Evolutionary conservation across 257 asterid species (phyloP), one percentile per base, ranked within the genome.

Genomic region (Solanum lignicaule): DNA sequence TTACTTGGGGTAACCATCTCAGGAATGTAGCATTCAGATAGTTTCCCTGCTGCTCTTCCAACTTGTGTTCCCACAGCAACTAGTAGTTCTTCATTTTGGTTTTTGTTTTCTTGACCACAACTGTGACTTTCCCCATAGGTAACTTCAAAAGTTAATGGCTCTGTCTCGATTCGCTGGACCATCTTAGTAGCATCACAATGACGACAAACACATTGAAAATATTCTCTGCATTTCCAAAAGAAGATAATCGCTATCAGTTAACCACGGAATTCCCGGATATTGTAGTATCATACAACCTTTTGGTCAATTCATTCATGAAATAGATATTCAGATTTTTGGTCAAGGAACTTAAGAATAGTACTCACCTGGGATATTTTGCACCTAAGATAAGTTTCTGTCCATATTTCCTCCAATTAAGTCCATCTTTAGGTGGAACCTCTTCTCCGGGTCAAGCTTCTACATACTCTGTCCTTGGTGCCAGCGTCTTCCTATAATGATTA

Each of bases 301-400:
- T 20, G 65, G 65, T 55, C 65, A 18, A 20, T 55, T 55, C 65
- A 55, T 55, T 55, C 25, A 20, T 20, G 65, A 55, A 20, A 20
- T 20, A 20, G 83, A 76, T 25, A 39, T 6, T 27, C 35, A 38
- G 32, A 13, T 14, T 39, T n/a, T 66, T 39, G n/a, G 84, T 27
- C 35, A 14, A 76, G 62, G 23, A 39, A 78, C 84, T 39, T 60
- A 23, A 41, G 29, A 8, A 9, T 60, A 21, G 65, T 1, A 60
- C 29, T 89, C n/a, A 91, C 93, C 93, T 91, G 31, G 93, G 95
- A 88, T 90, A 88, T 60, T 74, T 85, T 78, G 91, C 84, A 79
- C 92, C 92, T 71, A 85, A 65, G 76, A 93, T 92, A 85, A 55
- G 48, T 85, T 92, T 93, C 79, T 93, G 94, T 9, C 94, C 95